A percentile compares a stretch with the other conserved stretches of the same genome.
Conservation (phyloP, 148 eudicot genomes). For the Persicaria tinctoria region DNA sequence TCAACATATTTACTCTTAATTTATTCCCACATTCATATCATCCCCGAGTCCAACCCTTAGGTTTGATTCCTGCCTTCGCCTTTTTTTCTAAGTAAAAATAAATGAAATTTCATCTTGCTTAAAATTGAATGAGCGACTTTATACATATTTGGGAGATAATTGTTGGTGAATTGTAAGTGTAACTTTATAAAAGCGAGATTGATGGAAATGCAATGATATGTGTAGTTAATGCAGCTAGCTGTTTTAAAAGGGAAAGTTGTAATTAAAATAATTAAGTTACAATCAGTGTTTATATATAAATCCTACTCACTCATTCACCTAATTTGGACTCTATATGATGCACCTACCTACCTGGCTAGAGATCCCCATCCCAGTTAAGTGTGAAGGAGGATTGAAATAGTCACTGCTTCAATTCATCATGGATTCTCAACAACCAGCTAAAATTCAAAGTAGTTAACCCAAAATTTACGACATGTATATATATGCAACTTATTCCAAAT, state of each 20-base stretch:
- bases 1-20: neutral
- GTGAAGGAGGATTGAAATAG: constrained; percentile 10
- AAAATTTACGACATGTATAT: neutral
- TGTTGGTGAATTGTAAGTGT: neutral
- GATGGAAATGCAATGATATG: neutral
- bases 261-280: neutral
- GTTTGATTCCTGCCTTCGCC: no score
- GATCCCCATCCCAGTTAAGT: neutral
- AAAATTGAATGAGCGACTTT: neutral
- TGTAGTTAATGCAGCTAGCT: neutral
- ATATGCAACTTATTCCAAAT: neutral
- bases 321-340: constrained; percentile 2
- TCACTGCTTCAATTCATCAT: neutral
- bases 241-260: neutral
- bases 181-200: neutral
- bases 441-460: constrained; percentile 5
- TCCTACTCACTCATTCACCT: neutral
- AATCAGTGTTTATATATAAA: neutral
- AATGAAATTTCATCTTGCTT: no score
- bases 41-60: no score
- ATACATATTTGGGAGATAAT: neutral
- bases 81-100: no score
- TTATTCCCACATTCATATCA: no score
- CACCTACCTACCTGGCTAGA: neutral
- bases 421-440: neutral